Evolutionary conservation across 148 eudicot genomes (phyloP), one percentile per base, ranked within the genome.

Genomic region (Talinum fruticosum): DNA sequence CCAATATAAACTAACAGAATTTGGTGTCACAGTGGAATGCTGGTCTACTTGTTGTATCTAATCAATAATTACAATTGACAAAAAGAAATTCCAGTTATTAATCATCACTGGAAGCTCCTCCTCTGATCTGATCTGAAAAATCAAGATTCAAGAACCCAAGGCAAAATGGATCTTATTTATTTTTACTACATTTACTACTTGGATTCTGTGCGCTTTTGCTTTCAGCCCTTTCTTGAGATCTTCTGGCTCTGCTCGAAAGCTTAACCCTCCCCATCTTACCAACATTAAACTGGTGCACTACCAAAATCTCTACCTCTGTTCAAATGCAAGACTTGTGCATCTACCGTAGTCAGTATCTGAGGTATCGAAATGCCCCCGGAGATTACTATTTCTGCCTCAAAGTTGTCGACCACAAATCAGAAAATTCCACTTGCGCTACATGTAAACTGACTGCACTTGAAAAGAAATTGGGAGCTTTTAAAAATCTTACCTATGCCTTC

Each of bases 311-410:
- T 87, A 1, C 62, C 68, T 81, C 91, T 86, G 65, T 82, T 86
- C 19, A 86, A 66, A 37, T 72, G 51, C 70, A 85, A 65, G 32
- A 79, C 51, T 73, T 77, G 85, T 6, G 80, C 80, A 66, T 91
- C 95, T 62, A 81, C 54, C 62, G 86, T 87, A 0, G 87, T 85
- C 82, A 93, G 79, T 67, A 84, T 71, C 74, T 91, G 87, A 37
- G 97, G 97, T 76, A 93, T 83, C 2, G 96, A 87, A 93, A 93
- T 85, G 64, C 97, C 97, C 44, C 95, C 95, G 2, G 97, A 93
- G 59, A 93, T 88, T 49, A 93, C 96, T 73, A 93, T 93, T 84
- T 93, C 97, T 93, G 93, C 81, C 34, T 66, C 78, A 76, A 1
- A 82, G 61, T n/a, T 21, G 15, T 35, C 68, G 28, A 41, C 54